Base-by-base conservation (phyloP, 352 stramenopile species). In the Pythium dissimile region DNA sequence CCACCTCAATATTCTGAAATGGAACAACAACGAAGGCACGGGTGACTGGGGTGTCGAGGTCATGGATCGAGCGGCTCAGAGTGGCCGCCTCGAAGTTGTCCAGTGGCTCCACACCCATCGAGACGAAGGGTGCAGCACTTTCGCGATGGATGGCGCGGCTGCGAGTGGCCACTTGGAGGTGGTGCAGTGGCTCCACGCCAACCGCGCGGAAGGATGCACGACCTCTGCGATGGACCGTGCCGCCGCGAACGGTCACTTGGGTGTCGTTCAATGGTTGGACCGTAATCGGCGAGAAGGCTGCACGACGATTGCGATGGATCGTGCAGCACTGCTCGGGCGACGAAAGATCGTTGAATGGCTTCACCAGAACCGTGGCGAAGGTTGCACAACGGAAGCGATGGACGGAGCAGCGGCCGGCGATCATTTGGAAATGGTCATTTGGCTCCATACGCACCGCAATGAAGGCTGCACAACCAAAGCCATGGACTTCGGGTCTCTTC, bases 1-100 rank as follows among this genome's bases (percentile, higher is more conserved):
- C n/a, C 30, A 55, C 24, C 21, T 69, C 12, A 39, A 69, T 12
- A 61, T 65, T 32, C 49, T 69, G 18, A 56, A 48, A 24, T 69
- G 59, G 53, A 30, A 56, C 38, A 30, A 66, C 46, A 53, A 60
- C 16, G 43, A 66, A 61, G 51, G 42, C n/a, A 51, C 38, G 10
- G 51, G 55, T 9, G 60, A 57, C 16, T 64, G 57, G 48, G 57
- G 59, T 10, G 51, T 54, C 21, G 51, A 61, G 13, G 41, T 66
- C 16, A 61, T 66, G 50, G 59, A 60, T 24, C 50, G 45, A 11
- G 59, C 59, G 0, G 59, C 59, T 7, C 35, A 56, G 21, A 53
- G 44, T 16, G 59, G 59, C 8, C 50, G 49, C 1, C 51, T 66
- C 2, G 37, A 60, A 15, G 57, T 61, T 35, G 59, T 66, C 28